Evolutionary conservation across 2,329 filamentous ascomycete species (phyloP), one percentile per base, ranked within the genome.

Genomic region (Xylaria multiplex): DNA sequence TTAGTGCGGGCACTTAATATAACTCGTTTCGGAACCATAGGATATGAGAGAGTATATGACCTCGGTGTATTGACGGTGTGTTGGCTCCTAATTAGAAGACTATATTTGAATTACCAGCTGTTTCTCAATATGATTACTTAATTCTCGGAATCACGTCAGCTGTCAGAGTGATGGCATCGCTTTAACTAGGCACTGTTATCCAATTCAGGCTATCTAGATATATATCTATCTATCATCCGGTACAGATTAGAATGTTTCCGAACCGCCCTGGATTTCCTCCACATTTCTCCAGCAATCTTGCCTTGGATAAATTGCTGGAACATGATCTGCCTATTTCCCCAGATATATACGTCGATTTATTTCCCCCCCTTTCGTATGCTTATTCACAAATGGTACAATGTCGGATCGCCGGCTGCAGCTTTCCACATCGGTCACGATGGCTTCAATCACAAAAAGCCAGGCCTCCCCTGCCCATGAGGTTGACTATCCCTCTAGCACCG

Each of bases 281-380:
- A 62, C 64, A 68, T 62, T 67, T 63, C 65, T 57, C 68, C 54
- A 68, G 69, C 59, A 50, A 50, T 48, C 50, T 64, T 43, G 69
- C 68, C 66, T 62, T 50, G 59, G 43, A 69, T 72, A 71, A 59
- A 70, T 68, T 71, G 50, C 66, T 69, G 72, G 72, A 74, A 64
- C 68, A 32, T 73, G 54, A 52, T 60, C 55, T 71, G 67, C 72
- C 68, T 72, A 55, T 53, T 69, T 50, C n/a, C n/a, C 13, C 13
- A 13, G n/a, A 52, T 30, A 49, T 16, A 37, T 24, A 24, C 35
- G 50, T 45, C 53, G 22, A 60, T 37, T 49, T 50, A 5, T 16
- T 14, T 43, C 5, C 5, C 27, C 27, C 27, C 27, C 27, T 5
- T 27, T 27, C 27, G 3, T 5, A 27, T 19, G 14, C 16, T 11